Conservation (phyloP, 306 rosid species). For the Glycine latifolia region DNA sequence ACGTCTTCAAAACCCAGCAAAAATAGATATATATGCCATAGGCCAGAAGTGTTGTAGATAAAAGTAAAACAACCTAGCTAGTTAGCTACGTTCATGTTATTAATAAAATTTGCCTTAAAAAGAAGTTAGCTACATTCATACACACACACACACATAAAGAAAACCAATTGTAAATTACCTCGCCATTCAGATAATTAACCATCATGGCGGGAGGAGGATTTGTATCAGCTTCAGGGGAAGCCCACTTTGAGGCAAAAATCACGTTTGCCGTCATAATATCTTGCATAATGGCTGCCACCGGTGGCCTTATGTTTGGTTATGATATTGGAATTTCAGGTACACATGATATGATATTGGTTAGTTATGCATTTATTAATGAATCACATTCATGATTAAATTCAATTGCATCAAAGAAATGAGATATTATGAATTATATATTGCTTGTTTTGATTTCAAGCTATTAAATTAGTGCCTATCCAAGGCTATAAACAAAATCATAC, state of each 20-base stretch:
- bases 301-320: conserved; percentile 79
- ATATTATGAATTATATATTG: too few relatives aligned
- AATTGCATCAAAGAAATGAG: background rate
- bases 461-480: background rate
- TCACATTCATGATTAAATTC: background rate
- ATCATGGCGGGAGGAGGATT: conserved; percentile 58
- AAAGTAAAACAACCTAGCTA: background rate
- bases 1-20: background rate
- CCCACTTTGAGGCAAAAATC: conserved; percentile 58
- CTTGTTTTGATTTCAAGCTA: background rate
- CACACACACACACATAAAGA: background rate
- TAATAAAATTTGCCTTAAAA: too few relatives aligned
- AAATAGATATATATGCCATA: background rate
- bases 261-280: conserved; percentile 58
- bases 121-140: background rate
- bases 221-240: background rate
- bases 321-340: conserved; percentile 70
- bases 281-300: conserved; percentile 63
- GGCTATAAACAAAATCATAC: too few relatives aligned
- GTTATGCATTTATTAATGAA: background rate
- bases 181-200: too few relatives aligned
- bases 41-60: background rate
- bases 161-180: background rate
- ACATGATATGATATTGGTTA: background rate
- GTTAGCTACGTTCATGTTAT: background rate